Percentiles rank a stretch among this genome's conserved stretches.
These are phyloP conservation scores for Kodamaea sagamina DNA, from an alignment of 805 yeast species.

Conservation along the genomic window DNA sequence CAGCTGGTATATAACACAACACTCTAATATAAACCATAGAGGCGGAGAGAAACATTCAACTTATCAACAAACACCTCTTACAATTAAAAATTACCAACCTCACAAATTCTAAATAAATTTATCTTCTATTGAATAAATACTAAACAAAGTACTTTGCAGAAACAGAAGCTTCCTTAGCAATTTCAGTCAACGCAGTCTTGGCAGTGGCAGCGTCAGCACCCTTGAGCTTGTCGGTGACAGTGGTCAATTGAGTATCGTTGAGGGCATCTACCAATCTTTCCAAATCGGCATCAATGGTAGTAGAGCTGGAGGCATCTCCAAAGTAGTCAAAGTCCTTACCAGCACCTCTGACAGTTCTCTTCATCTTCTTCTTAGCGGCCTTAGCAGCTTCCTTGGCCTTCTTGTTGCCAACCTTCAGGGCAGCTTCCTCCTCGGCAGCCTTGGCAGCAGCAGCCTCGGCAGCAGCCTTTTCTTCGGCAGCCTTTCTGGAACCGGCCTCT, in stretches of 20 bases:
- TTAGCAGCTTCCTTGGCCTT: conserved; percentile 94
- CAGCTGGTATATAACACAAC: too few species aligned
- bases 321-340: conserved; percentile 85
- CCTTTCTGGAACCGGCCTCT: conserved; percentile 96
- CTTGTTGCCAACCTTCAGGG: conserved; percentile 62
- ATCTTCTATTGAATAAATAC: not conserved
- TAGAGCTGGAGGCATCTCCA: conserved; percentile 71
- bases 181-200: conserved; percentile 59
- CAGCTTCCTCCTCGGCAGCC: conserved; percentile 71
- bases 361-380: conserved; percentile 97
- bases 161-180: conserved; percentile 44
- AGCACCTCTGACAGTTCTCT: conserved; percentile 79
- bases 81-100: too few species aligned
- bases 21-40: too few species aligned
- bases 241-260: conserved; percentile 75
- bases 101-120: too few species aligned
- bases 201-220: conserved; percentile 55
- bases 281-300: conserved; percentile 73
- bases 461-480: conserved; percentile 89
- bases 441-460: conserved; percentile 79
- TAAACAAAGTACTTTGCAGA: conserved; percentile 46
- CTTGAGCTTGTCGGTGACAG: conserved; percentile 67
- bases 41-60: too few species aligned
- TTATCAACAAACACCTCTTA: too few species aligned
- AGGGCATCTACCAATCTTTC: conserved; percentile 76